A percentile compares a stretch with the other conserved stretches of the same genome.
Conservation (phyloP, 73 alveolate species). For the Urostyla sp. region DNA sequence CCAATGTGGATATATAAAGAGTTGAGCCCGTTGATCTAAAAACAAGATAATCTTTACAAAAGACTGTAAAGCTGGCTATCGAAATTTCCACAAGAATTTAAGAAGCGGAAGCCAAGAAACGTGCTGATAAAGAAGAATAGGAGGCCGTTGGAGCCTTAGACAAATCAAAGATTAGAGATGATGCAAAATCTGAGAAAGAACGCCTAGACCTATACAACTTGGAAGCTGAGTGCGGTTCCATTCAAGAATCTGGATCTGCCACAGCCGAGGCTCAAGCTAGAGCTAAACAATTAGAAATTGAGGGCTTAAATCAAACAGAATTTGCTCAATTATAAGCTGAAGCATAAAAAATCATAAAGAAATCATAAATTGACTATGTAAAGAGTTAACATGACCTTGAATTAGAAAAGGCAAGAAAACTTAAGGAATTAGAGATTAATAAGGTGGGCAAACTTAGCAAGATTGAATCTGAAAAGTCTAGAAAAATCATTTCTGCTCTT, state of each 20-base stretch:
- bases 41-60: slow-evolving; percentile 78
- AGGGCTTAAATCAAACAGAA: slow-evolving; percentile 74
- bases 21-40: slow-evolving; percentile 90
- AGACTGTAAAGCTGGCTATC: slow-evolving; percentile 88
- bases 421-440: slow-evolving; percentile 79
- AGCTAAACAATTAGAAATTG: slow-evolving; percentile 72
- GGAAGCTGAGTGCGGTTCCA: slow-evolving; percentile 68
- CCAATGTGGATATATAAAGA: slow-evolving; percentile 83
- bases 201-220: slow-evolving; percentile 61
- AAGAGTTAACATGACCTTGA: slow-evolving; percentile 63
- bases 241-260: slow-evolving; percentile 76
- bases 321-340: slow-evolving; percentile 76
- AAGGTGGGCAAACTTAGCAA: slow-evolving; percentile 76
- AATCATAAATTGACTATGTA: slow-evolving; percentile 53
- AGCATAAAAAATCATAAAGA: slow-evolving; percentile 75
- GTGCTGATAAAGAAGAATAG: slow-evolving; percentile 81
- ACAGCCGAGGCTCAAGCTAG: slow-evolving; percentile 88
- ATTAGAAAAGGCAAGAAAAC: slow-evolving; percentile 57
- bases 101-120: slow-evolving; percentile 87
- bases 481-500: slow-evolving; percentile 69
- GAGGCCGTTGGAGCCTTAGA: slow-evolving; percentile 84
- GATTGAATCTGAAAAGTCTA: slow-evolving; percentile 78
- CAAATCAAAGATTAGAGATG: slow-evolving; percentile 80
- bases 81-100: slow-evolving; percentile 86
- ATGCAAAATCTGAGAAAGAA: slow-evolving; percentile 78